Conservation (phyloP, 305 asterid genomes). For the Stenogyne calaminthoides region DNA sequence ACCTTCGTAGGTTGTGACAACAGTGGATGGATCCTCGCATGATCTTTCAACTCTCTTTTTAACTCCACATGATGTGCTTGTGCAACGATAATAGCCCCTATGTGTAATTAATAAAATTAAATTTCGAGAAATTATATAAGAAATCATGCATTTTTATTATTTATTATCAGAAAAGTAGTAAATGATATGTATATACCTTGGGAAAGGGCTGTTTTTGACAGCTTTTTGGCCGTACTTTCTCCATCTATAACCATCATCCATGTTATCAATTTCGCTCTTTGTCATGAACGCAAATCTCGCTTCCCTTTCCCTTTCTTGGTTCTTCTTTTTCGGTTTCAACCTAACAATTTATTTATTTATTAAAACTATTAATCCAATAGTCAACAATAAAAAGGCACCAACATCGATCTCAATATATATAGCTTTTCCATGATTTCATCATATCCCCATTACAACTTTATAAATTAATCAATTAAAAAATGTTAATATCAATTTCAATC, state of each 20-base stretch:
- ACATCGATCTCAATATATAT: too few relatives aligned
- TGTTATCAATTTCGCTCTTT: constrained; percentile 80
- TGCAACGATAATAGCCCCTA: constrained; percentile 95
- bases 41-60: constrained; percentile 89
- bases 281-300: constrained; percentile 96
- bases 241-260: constrained; percentile 97
- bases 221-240: constrained; percentile 97
- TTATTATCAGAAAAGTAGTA: too few relatives aligned
- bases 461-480: too few relatives aligned
- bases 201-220: constrained; percentile 89
- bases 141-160: too few relatives aligned
- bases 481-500: too few relatives aligned
- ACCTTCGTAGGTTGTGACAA: constrained; percentile 91
- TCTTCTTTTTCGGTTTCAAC: constrained; percentile 76
- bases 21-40: constrained; percentile 60
- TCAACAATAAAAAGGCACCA: too few relatives aligned
- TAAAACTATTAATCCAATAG: too few relatives aligned
- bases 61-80: constrained; percentile 76
- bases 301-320: constrained; percentile 66
- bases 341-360: neutral
- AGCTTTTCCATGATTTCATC: too few relatives aligned
- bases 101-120: too few relatives aligned
- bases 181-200: too few relatives aligned
- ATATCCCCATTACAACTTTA: too few relatives aligned
- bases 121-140: neutral